Evolutionary conservation across 768 basidiomycete species (phyloP).

Genomic region (Panaeolus cyanescens): DNA sequence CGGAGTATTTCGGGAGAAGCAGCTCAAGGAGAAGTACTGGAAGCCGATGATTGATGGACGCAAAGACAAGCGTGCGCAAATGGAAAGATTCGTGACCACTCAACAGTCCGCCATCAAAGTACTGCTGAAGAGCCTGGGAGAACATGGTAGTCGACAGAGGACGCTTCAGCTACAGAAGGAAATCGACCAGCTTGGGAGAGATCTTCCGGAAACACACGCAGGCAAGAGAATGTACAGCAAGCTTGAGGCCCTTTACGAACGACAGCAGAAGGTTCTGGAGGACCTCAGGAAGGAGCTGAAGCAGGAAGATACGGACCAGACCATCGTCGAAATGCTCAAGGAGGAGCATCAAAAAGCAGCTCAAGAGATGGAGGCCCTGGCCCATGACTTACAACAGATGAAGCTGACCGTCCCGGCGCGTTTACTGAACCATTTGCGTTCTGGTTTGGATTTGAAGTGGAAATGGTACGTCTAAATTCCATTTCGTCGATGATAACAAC

Average conservation of each 20-base stretch:
- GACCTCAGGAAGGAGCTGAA: background rate
- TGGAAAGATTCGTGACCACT: background rate
- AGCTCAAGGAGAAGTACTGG: background rate
- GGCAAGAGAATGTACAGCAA: conserved; percentile 8
- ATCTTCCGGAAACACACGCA: background rate
- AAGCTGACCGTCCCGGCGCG: background rate
- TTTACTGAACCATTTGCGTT: background rate
- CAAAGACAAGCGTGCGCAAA: background rate
- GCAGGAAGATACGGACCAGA: background rate
- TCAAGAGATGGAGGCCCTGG: background rate
- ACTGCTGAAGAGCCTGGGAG: background rate
- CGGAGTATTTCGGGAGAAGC: background rate
- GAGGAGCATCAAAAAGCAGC: conserved; percentile 5
- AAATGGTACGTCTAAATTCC: background rate
- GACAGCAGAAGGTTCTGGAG: conserved; percentile 1
- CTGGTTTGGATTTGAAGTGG: background rate
- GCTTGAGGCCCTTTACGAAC: background rate
- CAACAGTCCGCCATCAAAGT: background rate
- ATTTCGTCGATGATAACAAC: too few species aligned
- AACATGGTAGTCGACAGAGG: background rate
- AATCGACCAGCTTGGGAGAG: background rate
- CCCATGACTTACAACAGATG: background rate
- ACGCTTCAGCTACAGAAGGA: conserved; percentile 7
- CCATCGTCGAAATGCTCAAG: background rate
- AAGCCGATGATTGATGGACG: conserved; percentile 3